Conservation (phyloP, 2,329 filamentous ascomycete genomes). For the Pseudofabraea citricarpa region DNA sequence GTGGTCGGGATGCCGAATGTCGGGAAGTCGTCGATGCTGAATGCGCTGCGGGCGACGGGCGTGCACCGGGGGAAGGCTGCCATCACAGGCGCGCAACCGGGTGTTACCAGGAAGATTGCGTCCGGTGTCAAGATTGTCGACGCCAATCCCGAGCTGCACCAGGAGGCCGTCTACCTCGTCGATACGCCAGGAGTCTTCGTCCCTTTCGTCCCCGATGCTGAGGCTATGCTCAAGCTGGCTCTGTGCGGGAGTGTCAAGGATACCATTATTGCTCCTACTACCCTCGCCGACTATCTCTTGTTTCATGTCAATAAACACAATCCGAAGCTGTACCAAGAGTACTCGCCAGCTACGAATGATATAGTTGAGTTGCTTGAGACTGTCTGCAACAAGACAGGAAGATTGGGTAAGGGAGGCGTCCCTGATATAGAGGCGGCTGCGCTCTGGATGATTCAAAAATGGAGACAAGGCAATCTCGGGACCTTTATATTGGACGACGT, state of each 20-base stretch:
- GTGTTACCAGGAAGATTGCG: slow-evolving; percentile 81
- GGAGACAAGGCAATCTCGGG: slow-evolving; percentile 73
- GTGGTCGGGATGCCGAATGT: slow-evolving; percentile 98
- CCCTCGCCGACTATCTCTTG: slow-evolving; percentile 85
- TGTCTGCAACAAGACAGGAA: slow-evolving; percentile 70
- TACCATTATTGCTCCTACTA: slow-evolving; percentile 71
- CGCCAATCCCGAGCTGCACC: slow-evolving; percentile 35
- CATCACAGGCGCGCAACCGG: slow-evolving; percentile 79
- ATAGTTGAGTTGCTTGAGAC: slow-evolving; percentile 65
- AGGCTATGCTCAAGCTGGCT: slow-evolving; percentile 92
- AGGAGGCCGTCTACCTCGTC: slow-evolving; percentile 64
- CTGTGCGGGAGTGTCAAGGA: slow-evolving; percentile 89
- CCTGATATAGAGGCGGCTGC: slow-evolving; percentile 71
- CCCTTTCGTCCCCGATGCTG: slow-evolving; percentile 78
- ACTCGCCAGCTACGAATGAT: slow-evolving; percentile 75
- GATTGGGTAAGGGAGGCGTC: slow-evolving; percentile 67
- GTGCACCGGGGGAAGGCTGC: slow-evolving; percentile 66
- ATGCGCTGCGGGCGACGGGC: slow-evolving; percentile 70
- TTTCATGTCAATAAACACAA: slow-evolving; percentile 66
- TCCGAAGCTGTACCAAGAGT: slow-evolving; percentile 34
- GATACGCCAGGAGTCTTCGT: slow-evolving; percentile 96
- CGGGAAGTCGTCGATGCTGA: slow-evolving; percentile 92
- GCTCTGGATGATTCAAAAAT: slow-evolving; percentile 75
- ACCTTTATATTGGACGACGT: slow-evolving; percentile 77
- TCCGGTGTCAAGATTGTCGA: slow-evolving; percentile 78